Conservation (phyloP, 176 grass and related monocot species). For the Calamus simplicifolius region DNA sequence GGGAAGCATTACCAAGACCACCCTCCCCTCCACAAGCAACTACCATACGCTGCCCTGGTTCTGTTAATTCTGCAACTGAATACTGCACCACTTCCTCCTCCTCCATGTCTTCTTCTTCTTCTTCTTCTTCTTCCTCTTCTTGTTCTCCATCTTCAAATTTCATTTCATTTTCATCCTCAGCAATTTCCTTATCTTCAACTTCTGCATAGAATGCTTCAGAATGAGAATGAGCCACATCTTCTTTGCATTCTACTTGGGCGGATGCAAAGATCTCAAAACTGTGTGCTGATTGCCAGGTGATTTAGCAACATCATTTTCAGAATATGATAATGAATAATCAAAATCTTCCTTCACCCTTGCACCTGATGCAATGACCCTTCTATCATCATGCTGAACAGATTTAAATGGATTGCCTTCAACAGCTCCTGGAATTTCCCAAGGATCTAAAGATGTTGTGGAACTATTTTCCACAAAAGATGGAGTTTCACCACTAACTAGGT, state of each 20-base stretch:
- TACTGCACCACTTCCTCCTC: conserved; percentile 40
- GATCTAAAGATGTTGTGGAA: conserved; percentile 36
- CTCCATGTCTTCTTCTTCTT: conserved; percentile 9
- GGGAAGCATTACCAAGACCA: conserved; percentile 54
- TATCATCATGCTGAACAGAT: conserved; percentile 5
- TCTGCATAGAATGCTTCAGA: conserved; percentile 1
- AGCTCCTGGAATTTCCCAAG: conserved; percentile 60
- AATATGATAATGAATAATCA: background rate
- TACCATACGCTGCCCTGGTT: conserved; percentile 53
- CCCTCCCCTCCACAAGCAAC: conserved; percentile 68
- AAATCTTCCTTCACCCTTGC: conserved; percentile 2
- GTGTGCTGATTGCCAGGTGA: too few relatives aligned
- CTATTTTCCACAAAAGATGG: conserved; percentile 40
- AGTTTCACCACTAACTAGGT: conserved; percentile 56
- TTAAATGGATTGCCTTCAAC: conserved; percentile 17
- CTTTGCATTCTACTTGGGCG: conserved; percentile 3
- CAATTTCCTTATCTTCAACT: background rate
- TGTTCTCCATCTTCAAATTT: conserved; percentile 27
- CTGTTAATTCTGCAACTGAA: conserved; percentile 70
- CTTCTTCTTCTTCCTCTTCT: conserved; percentile 14
- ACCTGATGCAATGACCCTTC: background rate
- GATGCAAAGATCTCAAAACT: background rate
- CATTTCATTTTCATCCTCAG: conserved; percentile 1
- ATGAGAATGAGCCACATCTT: background rate
- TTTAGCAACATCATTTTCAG: background rate